Conservation (phyloP, 257 asterid genomes). For the Euphrasia confusa region DNA sequence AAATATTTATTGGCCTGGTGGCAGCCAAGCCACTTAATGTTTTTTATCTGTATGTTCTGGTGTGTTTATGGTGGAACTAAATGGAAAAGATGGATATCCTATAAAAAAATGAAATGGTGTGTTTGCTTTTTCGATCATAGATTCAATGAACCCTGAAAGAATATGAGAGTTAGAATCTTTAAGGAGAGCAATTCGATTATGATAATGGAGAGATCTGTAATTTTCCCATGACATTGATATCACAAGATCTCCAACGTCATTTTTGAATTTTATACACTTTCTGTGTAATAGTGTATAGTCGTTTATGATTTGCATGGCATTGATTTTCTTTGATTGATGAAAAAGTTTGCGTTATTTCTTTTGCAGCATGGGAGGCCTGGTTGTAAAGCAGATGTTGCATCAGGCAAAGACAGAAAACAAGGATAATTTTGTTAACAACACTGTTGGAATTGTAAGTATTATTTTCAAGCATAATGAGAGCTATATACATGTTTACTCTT, state of each 20-base stretch:
- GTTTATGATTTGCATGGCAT: constrained; percentile 15
- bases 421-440: constrained; percentile 73
- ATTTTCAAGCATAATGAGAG: constrained; percentile 16
- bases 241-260: constrained; percentile 6
- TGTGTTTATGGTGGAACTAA: neutral
- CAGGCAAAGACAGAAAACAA: constrained; percentile 80
- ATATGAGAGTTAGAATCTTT: constrained; percentile 7
- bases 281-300: too few relatives aligned
- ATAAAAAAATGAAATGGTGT: neutral
- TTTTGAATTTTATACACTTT: neutral
- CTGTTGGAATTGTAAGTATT: constrained; percentile 78
- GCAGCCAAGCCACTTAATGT: constrained; percentile 9
- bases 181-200: constrained; percentile 5
- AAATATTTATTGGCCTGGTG: constrained; percentile 15
- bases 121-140: constrained; percentile 5
- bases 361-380: constrained; percentile 98
- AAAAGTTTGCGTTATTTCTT: constrained; percentile 14
- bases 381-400: constrained; percentile 91
- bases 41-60: constrained; percentile 16
- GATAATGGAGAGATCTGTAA: constrained; percentile 2
- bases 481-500: constrained; percentile 13
- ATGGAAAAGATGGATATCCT: neutral
- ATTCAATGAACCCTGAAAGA: constrained; percentile 4
- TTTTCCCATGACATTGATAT: constrained; percentile 5
- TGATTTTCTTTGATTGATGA: constrained; percentile 19